Evolutionary conservation across 169 alveolate species (phyloP).

Genomic region (Cryptosporidium sp.): DNA sequence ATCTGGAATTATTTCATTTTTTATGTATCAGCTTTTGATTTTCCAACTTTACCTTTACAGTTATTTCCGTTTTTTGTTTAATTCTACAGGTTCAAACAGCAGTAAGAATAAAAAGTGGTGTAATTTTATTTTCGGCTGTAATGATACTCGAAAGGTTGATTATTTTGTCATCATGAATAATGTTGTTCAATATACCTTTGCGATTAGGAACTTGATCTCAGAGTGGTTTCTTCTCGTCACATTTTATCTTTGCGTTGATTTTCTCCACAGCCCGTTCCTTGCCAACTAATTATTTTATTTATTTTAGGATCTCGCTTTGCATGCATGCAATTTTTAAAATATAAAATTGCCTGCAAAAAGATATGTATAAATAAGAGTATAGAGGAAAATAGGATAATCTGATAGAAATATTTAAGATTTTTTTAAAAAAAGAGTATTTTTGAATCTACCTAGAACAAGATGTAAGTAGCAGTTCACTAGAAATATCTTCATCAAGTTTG

Average conservation of each 20-base stretch:
- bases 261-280: not conserved
- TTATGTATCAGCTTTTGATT: not conserved
- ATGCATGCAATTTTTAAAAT: not conserved
- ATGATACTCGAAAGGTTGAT: not conserved
- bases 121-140: constrained; percentile 1
- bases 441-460: constrained; percentile 14
- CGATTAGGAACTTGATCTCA: constrained; percentile 23
- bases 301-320: not conserved
- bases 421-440: too few relatives aligned
- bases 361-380: too few relatives aligned
- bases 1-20: constrained; percentile 9
- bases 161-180: not conserved
- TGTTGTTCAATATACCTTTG: not conserved
- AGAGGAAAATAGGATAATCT: too few relatives aligned
- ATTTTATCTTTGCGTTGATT: not conserved
- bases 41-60: not conserved
- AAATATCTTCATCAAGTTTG: constrained; percentile 22
- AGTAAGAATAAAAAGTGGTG: not conserved
- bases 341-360: not conserved
- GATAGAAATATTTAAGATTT: too few relatives aligned
- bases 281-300: not conserved
- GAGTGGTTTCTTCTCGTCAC: constrained; percentile 58
- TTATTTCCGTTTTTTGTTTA: not conserved
- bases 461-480: constrained; percentile 4
- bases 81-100: not conserved